Percentiles rank a stretch among this genome's conserved stretches.
Conservation (phyloP, 164 flowering plant genomes). For the Sextonia rubra region DNA sequence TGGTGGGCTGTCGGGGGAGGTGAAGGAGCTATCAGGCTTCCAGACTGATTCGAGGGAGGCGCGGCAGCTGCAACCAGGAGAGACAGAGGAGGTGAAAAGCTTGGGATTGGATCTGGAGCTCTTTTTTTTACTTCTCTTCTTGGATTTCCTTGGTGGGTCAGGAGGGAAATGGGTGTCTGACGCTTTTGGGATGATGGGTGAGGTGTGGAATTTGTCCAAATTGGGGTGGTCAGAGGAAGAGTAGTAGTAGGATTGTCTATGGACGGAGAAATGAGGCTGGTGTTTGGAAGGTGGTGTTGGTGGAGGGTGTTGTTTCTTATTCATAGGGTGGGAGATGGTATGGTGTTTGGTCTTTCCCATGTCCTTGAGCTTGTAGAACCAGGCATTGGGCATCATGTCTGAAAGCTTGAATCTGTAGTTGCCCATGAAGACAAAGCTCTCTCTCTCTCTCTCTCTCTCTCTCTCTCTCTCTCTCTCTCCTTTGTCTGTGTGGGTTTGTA, state of each 20-base stretch:
- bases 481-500: not conserved
- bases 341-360: constrained; percentile 35
- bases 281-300: constrained; percentile 9
- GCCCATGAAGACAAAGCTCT: constrained; percentile 38
- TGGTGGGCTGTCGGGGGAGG: not conserved
- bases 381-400: constrained; percentile 80
- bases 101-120: constrained; percentile 22
- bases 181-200: constrained; percentile 25
- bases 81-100: constrained; percentile 23
- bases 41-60: constrained; percentile 19
- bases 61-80: constrained; percentile 24
- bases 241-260: not conserved
- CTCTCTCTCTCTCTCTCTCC: constrained; percentile 1
- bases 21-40: constrained; percentile 12
- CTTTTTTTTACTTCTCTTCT: constrained; percentile 21
- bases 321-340: constrained; percentile 6
- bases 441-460: constrained; percentile 10
- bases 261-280: constrained; percentile 6
- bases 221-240: constrained; percentile 34
- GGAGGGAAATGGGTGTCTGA: constrained; percentile 28
- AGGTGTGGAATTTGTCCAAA: constrained; percentile 14
- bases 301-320: constrained; percentile 13
- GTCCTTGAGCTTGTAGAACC: constrained; percentile 81
- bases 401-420: constrained; percentile 66
- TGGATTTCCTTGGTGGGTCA: constrained; percentile 37